Evolutionary conservation across 176 grass and related monocot species (phyloP), one percentile per base, ranked within the genome.

Genomic region (Musa beccarii): DNA sequence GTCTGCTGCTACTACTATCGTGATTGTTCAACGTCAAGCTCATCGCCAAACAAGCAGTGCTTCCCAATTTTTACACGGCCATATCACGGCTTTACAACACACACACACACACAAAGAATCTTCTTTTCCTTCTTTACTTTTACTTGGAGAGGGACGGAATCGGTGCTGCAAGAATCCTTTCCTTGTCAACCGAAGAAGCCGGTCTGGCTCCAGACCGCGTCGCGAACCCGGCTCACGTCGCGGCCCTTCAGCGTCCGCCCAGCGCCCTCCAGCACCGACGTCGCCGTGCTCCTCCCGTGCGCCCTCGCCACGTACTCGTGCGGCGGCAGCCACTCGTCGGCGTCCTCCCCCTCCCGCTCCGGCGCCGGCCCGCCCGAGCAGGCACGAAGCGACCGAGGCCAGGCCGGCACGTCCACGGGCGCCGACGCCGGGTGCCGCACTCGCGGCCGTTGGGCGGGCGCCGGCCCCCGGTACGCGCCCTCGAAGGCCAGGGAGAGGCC

Each of bases 161-260:
- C 21, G 24, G 9, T 20, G 6, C 7, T 9, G 5, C 3, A 28
- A 66, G 12, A 22, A 22, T 22, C 22, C 0, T 22, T 22, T 22
- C 22, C 22, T 22, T 22, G 0, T 22, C 71, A 85, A 15, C 83
- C 77, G 2, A 76, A 76, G 74, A 80, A 80, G 21, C 83, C 83
- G 21, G 83, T 80, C 83, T 64, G 72, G 54, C 28, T 80, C 83
- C 83, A 85, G 21, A 85, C 83, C 9, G 78, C 83, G n/a, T 85
- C 83, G 50, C 83, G 77, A 26, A 85, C 83, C 61, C 71, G 78
- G 20, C 83, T 85, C 83, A 85, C 77, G 51, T 85, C 83, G 8
- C 83, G 55, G 64, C 83, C 83, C 69, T 85, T 85, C 50, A 85
- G 68, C 55, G 83, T 85, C 63, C 83, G 59, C 22, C 83, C 83